Conservation (phyloP, 169 alveolate species). For the Miamiensis avidus region DNA sequence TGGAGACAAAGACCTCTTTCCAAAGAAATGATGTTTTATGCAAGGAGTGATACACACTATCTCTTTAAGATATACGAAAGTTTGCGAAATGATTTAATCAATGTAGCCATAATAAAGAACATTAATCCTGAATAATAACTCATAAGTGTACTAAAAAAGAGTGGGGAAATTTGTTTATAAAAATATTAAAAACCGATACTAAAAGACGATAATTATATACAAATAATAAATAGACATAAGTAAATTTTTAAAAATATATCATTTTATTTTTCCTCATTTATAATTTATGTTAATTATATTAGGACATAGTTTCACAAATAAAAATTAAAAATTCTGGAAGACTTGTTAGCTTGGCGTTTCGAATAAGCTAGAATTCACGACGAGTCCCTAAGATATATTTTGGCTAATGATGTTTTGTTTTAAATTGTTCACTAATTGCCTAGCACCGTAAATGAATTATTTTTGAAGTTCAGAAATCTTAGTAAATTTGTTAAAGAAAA, state of each 20-base stretch:
- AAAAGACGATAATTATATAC: conserved; percentile 46
- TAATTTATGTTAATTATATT: too few relatives aligned
- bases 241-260: conserved; percentile 15
- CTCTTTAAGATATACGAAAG: conserved; percentile 88
- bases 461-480: conserved; percentile 6
- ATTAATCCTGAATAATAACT: conserved; percentile 22
- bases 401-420: conserved; percentile 57
- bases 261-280: not conserved
- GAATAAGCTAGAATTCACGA: conserved; percentile 65
- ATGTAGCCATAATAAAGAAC: conserved; percentile 20
- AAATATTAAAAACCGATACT: conserved; percentile 59
- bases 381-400: conserved; percentile 59
- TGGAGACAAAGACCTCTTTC: conserved; percentile 93
- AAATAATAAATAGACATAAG: conserved; percentile 40
- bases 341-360: conserved; percentile 62
- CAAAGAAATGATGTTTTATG: conserved; percentile 87
- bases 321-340: conserved; percentile 42
- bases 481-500: not conserved
- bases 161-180: conserved; percentile 48
- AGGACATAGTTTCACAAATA: not conserved
- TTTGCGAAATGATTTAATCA: conserved; percentile 63
- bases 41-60: conserved; percentile 93
- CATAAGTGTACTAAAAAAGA: conserved; percentile 38
- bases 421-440: conserved; percentile 43
- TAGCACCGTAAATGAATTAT: conserved; percentile 19